Percentiles rank a stretch among this genome's conserved stretches.
phyloP scores from a whole-genome alignment of 208 protist species.

The Wallacemonas sp. region DNA sequence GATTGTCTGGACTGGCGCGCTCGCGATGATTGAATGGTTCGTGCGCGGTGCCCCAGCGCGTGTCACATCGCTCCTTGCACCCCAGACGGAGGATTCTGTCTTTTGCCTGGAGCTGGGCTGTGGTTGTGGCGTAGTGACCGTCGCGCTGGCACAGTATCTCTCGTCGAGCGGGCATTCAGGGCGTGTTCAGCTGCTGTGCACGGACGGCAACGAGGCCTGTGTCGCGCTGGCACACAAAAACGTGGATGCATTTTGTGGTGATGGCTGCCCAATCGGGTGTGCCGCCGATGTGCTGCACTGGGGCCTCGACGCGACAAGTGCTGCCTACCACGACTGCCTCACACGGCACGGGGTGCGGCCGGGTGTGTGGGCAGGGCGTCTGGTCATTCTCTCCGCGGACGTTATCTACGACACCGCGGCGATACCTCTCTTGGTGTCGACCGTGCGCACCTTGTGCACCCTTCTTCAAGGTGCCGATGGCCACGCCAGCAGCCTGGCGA shows the following conservation, averaged over 20 bases:
- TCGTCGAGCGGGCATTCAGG: background rate
- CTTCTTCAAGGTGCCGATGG: background rate
- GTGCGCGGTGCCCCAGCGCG: background rate
- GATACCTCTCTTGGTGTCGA: constrained; percentile 32
- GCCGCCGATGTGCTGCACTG: constrained; percentile 23
- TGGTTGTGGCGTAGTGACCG: constrained; percentile 29
- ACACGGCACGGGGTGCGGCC: background rate
- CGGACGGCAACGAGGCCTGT: constrained; percentile 39
- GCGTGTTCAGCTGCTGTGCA: constrained; percentile 18
- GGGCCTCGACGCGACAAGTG: constrained; percentile 17
- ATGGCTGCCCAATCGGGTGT: background rate
- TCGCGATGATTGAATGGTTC: constrained; percentile 43
- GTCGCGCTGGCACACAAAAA: constrained; percentile 27
- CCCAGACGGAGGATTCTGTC: too few relatives aligned
- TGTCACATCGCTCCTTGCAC: too few relatives aligned
- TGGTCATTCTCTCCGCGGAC: constrained; percentile 36
- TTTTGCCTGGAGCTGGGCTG: constrained; percentile 34
- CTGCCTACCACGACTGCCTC: background rate
- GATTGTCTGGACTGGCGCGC: constrained; percentile 35
- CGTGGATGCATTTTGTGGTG: constrained; percentile 15
- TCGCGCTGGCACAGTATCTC: constrained; percentile 25
- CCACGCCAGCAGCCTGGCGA: background rate
- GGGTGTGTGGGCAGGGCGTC: background rate
- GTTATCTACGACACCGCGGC: constrained; percentile 33
- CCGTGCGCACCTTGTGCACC: constrained; percentile 11